phyloP scores from a whole-genome alignment of 768 basidiomycete genomes.

The Tephrocybe rancida region DNA sequence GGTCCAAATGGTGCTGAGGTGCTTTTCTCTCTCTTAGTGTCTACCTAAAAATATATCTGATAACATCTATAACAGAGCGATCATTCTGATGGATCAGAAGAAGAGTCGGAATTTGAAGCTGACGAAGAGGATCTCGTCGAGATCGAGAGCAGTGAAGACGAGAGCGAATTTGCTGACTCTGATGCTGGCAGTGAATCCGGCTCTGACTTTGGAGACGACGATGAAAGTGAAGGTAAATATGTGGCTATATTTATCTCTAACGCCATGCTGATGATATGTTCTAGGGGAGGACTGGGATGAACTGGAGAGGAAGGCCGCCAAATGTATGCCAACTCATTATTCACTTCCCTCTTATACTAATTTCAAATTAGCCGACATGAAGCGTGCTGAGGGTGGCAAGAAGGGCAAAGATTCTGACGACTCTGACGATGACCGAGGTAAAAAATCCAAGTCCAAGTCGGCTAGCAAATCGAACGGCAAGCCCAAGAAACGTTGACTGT shows the following conservation, averaged over 20 bases:
- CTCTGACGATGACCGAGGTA: constrained; percentile 50
- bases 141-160: constrained; percentile 54
- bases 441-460: constrained; percentile 44
- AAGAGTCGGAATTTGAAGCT: constrained; percentile 56
- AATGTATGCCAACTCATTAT: constrained; percentile 50
- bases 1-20: constrained; percentile 73
- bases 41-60: not conserved
- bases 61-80: constrained; percentile 34
- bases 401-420: constrained; percentile 52
- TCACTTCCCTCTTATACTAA: constrained; percentile 20
- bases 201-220: constrained; percentile 61
- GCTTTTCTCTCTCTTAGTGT: not conserved
- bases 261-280: not conserved
- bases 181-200: constrained; percentile 65
- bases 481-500: constrained; percentile 34
- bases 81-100: constrained; percentile 44
- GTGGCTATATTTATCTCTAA: constrained; percentile 5
- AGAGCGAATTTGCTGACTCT: constrained; percentile 72
- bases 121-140: constrained; percentile 61
- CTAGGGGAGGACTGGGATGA: constrained; percentile 95
- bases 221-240: constrained; percentile 58
- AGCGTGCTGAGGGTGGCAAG: constrained; percentile 42
- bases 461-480: constrained; percentile 37
- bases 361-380: constrained; percentile 47
- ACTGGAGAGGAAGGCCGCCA: constrained; percentile 88